Evolutionary conservation across 2,329 filamentous ascomycete genomes (phyloP), one percentile per base, ranked within the genome.

Genomic region (Zasmidium angulare): DNA sequence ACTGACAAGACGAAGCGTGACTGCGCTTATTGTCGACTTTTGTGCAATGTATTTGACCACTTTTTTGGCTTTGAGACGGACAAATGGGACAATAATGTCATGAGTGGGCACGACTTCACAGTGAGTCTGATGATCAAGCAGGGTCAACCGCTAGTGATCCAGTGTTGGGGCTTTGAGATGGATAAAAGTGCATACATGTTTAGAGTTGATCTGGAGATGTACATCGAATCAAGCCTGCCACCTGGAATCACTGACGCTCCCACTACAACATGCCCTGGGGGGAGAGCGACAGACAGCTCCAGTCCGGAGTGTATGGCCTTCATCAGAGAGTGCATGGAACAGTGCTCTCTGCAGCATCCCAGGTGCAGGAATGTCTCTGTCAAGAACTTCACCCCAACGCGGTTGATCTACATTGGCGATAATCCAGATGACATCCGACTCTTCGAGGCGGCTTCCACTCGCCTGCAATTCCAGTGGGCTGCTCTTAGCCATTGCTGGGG

Each of bases 401-500:
- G 52, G 10, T 29, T 55, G 52, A 36, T 55, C 10, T 26, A 55
- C 26, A 29, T 48, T 29, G 52, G 52, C 2, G 17, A 20, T 3
- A 17, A 19, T 2, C 10, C n/a, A 31, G 52, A 48, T 10, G 52
- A 29, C 36, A 26, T 55, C 7, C n/a, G 40, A 1, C 17, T 55
- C 11, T 55, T 22, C 21, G 52, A 55, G 22, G 11, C 52, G 11
- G 24, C 23, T 19, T 31, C 29, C n/a, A 51, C 49, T 3, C 12
- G 23, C 17, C 11, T 20, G 2, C n/a, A 14, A 1, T 31, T 51
- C 24, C 24, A 24, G 19, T 51, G 22, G 23, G 52, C 52, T 3
- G 53, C 46, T 40, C 29, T 56, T 14, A 56, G 53, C 19, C 53
- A 56, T 36, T 50, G 53, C 17, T 56, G 53, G 53, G 47, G 47